These are phyloP conservation scores for Cladophialophora carrionii DNA, from an alignment of 2,329 filamentous ascomycete species.

Conservation along the genomic window DNA sequence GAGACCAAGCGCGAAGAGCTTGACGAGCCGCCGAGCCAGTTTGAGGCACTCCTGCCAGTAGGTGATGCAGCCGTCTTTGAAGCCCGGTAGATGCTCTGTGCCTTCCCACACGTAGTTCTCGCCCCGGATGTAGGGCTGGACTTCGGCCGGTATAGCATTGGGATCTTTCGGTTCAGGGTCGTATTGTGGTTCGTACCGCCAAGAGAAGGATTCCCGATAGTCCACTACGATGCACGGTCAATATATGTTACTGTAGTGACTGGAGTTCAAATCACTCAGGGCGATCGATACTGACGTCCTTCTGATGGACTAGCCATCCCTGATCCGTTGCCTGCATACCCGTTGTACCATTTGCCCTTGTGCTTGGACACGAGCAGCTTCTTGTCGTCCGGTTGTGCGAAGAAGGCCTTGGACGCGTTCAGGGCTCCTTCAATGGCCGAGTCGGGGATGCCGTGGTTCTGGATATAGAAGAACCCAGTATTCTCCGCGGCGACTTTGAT, in stretches of 20 bases:
- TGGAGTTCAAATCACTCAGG: not conserved
- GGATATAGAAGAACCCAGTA: slow-evolving; percentile 55
- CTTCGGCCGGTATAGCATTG: slow-evolving; percentile 50
- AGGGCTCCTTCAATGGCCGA: slow-evolving; percentile 51
- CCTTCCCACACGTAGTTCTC: slow-evolving; percentile 60
- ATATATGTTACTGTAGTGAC: not conserved
- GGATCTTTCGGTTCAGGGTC: slow-evolving; percentile 54
- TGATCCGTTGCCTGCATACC: slow-evolving; percentile 22
- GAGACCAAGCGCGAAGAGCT: slow-evolving; percentile 60
- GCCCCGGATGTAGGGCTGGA: slow-evolving; percentile 49
- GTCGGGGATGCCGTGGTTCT: slow-evolving; percentile 51
- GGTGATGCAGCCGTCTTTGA: slow-evolving; percentile 53
- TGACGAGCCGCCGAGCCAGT: slow-evolving; percentile 57
- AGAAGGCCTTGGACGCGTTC: slow-evolving; percentile 49
- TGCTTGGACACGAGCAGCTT: slow-evolving; percentile 55
- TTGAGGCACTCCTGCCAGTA: slow-evolving; percentile 57
- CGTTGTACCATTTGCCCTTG: slow-evolving; percentile 46
- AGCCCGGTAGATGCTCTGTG: slow-evolving; percentile 51
- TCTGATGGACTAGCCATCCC: slow-evolving; percentile 28
- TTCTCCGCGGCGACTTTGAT: slow-evolving; percentile 55
- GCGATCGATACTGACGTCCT: slow-evolving; percentile 22
- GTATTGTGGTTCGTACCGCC: slow-evolving; percentile 58
- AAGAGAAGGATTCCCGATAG: slow-evolving; percentile 56
- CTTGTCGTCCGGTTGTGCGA: slow-evolving; percentile 50
- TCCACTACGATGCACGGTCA: slow-evolving; percentile 44